Conservation (phyloP, 257 asterid genomes). For the Solanum megistacrolobum region DNA sequence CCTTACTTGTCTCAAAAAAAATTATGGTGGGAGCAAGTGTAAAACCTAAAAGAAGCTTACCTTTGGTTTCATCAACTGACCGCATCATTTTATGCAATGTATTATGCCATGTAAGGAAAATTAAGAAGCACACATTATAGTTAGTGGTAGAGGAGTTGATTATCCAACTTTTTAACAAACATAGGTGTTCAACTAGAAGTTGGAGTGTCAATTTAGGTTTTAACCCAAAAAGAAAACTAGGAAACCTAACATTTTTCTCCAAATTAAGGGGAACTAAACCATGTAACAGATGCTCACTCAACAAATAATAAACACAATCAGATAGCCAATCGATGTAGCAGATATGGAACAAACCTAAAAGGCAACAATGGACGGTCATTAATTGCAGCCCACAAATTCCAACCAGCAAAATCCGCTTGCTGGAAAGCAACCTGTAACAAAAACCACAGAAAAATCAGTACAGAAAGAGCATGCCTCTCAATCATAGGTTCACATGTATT, state of each 20-base stretch:
- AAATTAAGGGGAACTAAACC: background rate
- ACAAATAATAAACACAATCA: background rate
- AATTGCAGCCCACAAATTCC: slow-evolving; percentile 99
- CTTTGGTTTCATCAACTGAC: background rate
- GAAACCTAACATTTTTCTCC: background rate
- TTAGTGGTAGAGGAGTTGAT: background rate
- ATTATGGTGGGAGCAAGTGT: background rate
- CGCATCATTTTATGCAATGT: background rate
- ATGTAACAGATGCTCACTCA: background rate
- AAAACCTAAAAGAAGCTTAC: background rate
- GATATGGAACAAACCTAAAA: slow-evolving; percentile 53
- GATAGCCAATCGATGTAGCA: background rate
- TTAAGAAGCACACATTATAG: background rate
- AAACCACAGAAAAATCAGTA: slow-evolving; percentile 7
- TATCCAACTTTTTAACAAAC: background rate
- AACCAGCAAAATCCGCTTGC: slow-evolving; percentile 95
- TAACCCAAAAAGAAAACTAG: background rate
- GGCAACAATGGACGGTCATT: slow-evolving; percentile 81
- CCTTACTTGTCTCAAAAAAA: too few species aligned
- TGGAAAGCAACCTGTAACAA: slow-evolving; percentile 81
- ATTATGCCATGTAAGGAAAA: background rate
- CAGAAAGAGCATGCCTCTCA: background rate
- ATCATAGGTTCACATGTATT: background rate
- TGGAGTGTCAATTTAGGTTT: background rate
- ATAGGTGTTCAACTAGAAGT: background rate